phyloP scores from a whole-genome alignment of 1,284 basidiomycete genomes.

The Tylopilus orsonianus region DNA sequence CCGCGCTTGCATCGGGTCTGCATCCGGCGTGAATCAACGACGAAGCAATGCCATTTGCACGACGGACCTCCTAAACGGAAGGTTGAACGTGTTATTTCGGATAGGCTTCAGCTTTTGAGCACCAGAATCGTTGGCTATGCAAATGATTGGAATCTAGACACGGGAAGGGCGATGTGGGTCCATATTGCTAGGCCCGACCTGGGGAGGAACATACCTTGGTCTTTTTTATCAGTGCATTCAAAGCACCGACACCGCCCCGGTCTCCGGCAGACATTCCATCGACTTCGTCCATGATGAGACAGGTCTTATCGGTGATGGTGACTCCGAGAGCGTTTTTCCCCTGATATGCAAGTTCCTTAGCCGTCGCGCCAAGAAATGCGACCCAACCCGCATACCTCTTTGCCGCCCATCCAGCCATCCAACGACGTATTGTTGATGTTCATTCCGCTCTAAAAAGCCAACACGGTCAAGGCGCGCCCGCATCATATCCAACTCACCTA shows the following conservation, averaged over 20 bases:
- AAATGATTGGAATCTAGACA: constrained; percentile 89
- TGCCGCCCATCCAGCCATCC: constrained; percentile 82
- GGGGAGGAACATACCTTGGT: constrained; percentile 78
- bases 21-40: constrained; percentile 8
- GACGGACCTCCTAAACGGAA: constrained; percentile 75
- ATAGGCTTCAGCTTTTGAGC: constrained; percentile 93
- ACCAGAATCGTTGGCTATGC: constrained; percentile 91
- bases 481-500: constrained; percentile 28
- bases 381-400: constrained; percentile 39
- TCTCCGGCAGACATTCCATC: constrained; percentile 99
- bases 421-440: constrained; percentile 87
- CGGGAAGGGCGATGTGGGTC: background rate
- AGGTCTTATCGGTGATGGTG: constrained; percentile 75
- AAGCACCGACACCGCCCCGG: constrained; percentile 91
- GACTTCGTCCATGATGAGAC: constrained; percentile 99
- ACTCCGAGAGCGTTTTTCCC: constrained; percentile 68
- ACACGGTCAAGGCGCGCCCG: background rate
- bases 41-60: background rate
- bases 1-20: constrained; percentile 72
- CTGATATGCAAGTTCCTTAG: constrained; percentile 34
- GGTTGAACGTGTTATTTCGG: constrained; percentile 67
- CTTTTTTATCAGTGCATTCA: constrained; percentile 93
- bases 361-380: background rate
- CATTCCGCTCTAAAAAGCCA: constrained; percentile 63
- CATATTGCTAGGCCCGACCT: background rate